Percentiles rank a stretch among this genome's conserved stretches.
These are phyloP conservation scores for Elsinoe ampelina DNA, from an alignment of 2,329 filamentous ascomycete species.

Conservation along the genomic window DNA sequence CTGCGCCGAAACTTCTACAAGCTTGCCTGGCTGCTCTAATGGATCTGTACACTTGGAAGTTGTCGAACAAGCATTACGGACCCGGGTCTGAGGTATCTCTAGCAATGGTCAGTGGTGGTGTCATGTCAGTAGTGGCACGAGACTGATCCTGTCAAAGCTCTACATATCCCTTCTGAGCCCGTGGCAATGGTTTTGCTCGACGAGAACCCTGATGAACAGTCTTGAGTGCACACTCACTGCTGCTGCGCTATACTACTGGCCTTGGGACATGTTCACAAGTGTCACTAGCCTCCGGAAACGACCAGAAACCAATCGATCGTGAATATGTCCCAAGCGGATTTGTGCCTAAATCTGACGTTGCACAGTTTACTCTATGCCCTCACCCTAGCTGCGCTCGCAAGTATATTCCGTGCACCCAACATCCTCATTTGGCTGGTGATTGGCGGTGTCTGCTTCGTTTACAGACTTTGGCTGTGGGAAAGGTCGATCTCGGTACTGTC, in stretches of 20 bases:
- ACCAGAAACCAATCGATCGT: not conserved
- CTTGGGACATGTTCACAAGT: conserved; percentile 50
- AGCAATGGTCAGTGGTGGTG: conserved; percentile 53
- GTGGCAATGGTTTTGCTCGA: conserved; percentile 96
- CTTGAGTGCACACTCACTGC: conserved; percentile 83
- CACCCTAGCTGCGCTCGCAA: conserved; percentile 67
- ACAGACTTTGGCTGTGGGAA: conserved; percentile 51
- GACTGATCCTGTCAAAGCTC: conserved; percentile 41
- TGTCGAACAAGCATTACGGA: conserved; percentile 67
- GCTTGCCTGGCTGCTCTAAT: conserved; percentile 65
- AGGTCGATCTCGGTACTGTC: conserved; percentile 41
- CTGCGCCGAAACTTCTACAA: conserved; percentile 66
- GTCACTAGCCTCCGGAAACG: not conserved
- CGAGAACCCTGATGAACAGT: conserved; percentile 87
- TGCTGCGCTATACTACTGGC: conserved; percentile 72
- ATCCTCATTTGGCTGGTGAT: conserved; percentile 72
- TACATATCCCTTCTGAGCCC: conserved; percentile 65
- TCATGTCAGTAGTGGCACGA: not conserved
- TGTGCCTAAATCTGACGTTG: conserved; percentile 39
- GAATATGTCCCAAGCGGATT: not conserved
- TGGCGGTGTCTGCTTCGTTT: conserved; percentile 46
- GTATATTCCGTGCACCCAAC: conserved; percentile 83
- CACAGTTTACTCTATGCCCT: conserved; percentile 45
- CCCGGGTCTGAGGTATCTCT: conserved; percentile 52
- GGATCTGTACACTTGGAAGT: conserved; percentile 81